phyloP scores from a whole-genome alignment of 1,284 basidiomycete genomes.

The Golubevia sp. region DNA sequence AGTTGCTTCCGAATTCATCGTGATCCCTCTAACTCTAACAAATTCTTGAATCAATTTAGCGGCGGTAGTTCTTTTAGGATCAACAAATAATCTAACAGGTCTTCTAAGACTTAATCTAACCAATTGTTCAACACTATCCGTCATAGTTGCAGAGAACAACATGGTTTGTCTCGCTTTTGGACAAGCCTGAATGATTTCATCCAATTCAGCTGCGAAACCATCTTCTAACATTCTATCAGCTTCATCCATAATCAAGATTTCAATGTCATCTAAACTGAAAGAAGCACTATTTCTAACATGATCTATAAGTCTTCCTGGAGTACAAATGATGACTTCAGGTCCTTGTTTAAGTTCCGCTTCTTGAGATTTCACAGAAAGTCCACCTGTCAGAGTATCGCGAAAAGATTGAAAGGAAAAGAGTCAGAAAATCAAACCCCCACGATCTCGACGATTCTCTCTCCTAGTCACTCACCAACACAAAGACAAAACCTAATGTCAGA shows the following conservation, averaged over 20 bases:
- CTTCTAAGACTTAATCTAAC: slow-evolving; percentile 87
- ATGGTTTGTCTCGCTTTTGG: slow-evolving; percentile 90
- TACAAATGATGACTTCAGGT: slow-evolving; percentile 91
- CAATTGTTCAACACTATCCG: slow-evolving; percentile 90
- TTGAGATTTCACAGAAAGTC: slow-evolving; percentile 87
- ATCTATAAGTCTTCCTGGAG: slow-evolving; percentile 93
- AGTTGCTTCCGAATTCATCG: slow-evolving; percentile 4
- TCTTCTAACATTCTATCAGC: slow-evolving; percentile 97
- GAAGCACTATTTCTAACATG: slow-evolving; percentile 93
- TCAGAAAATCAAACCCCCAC: not conserved
- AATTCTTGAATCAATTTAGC: slow-evolving; percentile 93
- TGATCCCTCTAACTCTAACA: slow-evolving; percentile 41
- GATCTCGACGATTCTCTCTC: not conserved
- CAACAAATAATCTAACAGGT: slow-evolving; percentile 92
- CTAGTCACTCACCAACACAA: slow-evolving; percentile 68
- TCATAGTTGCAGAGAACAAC: slow-evolving; percentile 98
- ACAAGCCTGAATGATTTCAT: slow-evolving; percentile 89
- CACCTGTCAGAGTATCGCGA: slow-evolving; percentile 67
- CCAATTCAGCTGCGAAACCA: slow-evolving; percentile 92
- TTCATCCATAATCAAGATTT: slow-evolving; percentile 93
- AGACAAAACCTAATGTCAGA: slow-evolving; percentile 87
- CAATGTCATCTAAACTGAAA: slow-evolving; percentile 89
- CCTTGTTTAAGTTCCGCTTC: slow-evolving; percentile 80
- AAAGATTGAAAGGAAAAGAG: not conserved
- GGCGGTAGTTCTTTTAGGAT: slow-evolving; percentile 86